These are phyloP conservation scores for Amylocarpus encephaloides DNA, from an alignment of 2,329 filamentous ascomycete genomes.

Conservation along the genomic window DNA sequence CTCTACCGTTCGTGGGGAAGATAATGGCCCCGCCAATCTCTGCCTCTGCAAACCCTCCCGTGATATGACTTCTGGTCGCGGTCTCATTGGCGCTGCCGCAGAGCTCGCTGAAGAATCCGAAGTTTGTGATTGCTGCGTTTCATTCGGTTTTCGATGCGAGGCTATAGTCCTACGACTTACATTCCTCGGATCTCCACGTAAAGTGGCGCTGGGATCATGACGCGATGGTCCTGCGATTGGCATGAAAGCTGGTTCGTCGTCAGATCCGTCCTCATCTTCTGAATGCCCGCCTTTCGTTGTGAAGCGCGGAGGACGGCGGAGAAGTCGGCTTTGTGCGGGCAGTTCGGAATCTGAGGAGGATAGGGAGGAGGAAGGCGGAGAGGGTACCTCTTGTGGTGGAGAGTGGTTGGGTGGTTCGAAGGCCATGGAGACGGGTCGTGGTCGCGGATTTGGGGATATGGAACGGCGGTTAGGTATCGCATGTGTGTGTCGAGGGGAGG, in stretches of 20 bases:
- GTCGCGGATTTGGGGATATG: constrained; percentile 22
- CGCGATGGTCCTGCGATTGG: constrained; percentile 20
- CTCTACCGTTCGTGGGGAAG: constrained; percentile 53
- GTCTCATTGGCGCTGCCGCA: constrained; percentile 15
- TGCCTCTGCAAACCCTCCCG: constrained; percentile 15
- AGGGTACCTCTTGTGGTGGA: constrained; percentile 12
- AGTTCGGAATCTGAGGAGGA: constrained; percentile 25
- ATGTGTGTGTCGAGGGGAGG: constrained; percentile 26
- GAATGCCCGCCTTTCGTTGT: constrained; percentile 19
- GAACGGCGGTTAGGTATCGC: constrained; percentile 21
- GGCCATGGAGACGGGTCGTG: constrained; percentile 15
- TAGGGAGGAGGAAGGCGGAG: constrained; percentile 17
- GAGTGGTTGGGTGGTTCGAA: constrained; percentile 14
- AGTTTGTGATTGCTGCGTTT: constrained; percentile 34
- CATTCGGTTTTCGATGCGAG: constrained; percentile 17
- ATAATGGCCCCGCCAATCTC: constrained; percentile 40
- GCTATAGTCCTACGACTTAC: constrained; percentile 1
- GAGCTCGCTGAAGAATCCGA: constrained; percentile 59
- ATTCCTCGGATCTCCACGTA: constrained; percentile 23
- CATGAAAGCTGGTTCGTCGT: constrained; percentile 30
- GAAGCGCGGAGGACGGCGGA: constrained; percentile 27
- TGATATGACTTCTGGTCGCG: constrained; percentile 12
- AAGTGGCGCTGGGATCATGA: constrained; percentile 28
- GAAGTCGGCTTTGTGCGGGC: constrained; percentile 26
- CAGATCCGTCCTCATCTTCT: constrained; percentile 27